Conservation (phyloP, 73 alveolate species). For the Paraurostyla sp. region DNA sequence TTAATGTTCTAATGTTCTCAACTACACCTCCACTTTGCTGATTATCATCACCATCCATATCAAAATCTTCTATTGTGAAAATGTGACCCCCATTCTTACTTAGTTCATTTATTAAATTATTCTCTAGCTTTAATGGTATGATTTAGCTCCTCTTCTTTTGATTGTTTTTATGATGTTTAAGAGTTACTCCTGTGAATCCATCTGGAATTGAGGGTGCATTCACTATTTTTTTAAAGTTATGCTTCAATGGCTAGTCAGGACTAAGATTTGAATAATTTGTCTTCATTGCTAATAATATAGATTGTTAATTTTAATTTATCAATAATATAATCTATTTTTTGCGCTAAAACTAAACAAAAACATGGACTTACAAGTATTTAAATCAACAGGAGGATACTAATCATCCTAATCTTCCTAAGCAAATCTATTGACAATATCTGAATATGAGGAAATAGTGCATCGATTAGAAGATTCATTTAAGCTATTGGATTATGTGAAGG, state of each 20-base stretch:
- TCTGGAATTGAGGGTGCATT: neutral
- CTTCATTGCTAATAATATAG: neutral
- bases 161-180: neutral
- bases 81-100: neutral
- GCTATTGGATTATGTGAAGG: neutral
- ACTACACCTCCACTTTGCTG: constrained; percentile 29
- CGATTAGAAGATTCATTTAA: constrained; percentile 29
- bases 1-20: too few species aligned
- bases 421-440: constrained; percentile 18
- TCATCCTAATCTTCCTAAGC: neutral
- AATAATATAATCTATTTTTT: neutral
- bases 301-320: neutral
- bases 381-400: neutral
- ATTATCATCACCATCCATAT: too few species aligned
- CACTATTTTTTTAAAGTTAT: neutral
- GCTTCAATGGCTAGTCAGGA: neutral
- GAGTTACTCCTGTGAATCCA: neutral
- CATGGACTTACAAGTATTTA: neutral
- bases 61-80: neutral
- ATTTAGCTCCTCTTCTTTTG: constrained; percentile 4
- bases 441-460: constrained; percentile 24
- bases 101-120: neutral
- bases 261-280: neutral
- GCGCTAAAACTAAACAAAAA: neutral
- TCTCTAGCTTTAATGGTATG: neutral